phyloP scores from a whole-genome alignment of 192 early-diverging fungal genomes.

The Coemansia asiatica region DNA sequence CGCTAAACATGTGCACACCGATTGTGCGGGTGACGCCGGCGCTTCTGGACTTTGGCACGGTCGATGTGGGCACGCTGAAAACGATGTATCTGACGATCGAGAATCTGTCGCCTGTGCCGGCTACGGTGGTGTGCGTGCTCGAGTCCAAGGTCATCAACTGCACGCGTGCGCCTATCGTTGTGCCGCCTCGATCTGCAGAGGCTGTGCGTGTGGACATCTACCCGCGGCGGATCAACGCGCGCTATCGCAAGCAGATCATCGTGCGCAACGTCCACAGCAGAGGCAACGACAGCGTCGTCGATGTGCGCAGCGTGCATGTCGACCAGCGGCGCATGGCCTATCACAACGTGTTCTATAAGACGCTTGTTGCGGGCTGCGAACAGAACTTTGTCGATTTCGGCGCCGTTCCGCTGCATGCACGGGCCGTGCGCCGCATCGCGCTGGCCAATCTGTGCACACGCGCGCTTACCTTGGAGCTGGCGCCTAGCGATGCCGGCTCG shows the following conservation, averaged over 20 bases:
- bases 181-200: constrained; percentile 71
- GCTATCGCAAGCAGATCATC: constrained; percentile 95
- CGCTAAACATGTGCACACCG: constrained; percentile 87
- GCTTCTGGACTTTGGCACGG: constrained; percentile 90
- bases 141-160: constrained; percentile 92
- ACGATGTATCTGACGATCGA: constrained; percentile 76
- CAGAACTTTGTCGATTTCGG: constrained; percentile 97
- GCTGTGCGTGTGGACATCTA: constrained; percentile 91
- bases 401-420: constrained; percentile 77
- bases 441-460: constrained; percentile 80
- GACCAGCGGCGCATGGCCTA: constrained; percentile 96
- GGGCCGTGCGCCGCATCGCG: constrained; percentile 72
- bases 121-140: constrained; percentile 80
- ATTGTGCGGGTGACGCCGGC: constrained; percentile 84
- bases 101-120: constrained; percentile 85
- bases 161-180: constrained; percentile 64
- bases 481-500: constrained; percentile 48
- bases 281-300: constrained; percentile 86
- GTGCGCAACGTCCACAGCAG: constrained; percentile 87
- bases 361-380: constrained; percentile 75
- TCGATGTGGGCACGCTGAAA: constrained; percentile 91
- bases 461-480: constrained; percentile 31
- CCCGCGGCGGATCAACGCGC: constrained; percentile 96
- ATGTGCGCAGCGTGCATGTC: constrained; percentile 90
- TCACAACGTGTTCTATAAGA: constrained; percentile 92